Evolutionary conservation across 2,329 filamentous ascomycete genomes (phyloP).

Genomic region (Huntiella abstrusa): DNA sequence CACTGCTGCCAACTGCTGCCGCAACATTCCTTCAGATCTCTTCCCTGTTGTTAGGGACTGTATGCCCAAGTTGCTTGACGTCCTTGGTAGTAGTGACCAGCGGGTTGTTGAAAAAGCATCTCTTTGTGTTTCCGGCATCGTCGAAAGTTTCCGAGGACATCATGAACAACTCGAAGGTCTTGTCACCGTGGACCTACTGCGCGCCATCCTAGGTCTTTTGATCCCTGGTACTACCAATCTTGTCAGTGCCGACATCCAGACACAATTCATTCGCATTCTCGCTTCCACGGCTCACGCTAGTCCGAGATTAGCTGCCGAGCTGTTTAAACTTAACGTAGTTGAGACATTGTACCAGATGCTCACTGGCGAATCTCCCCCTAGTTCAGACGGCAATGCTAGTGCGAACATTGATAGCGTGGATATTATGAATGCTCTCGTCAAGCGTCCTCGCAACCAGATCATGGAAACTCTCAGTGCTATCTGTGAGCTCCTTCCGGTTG

Average conservation of each 20-base stretch:
- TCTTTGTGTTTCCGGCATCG: constrained; percentile 82
- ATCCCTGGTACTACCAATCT: constrained; percentile 90
- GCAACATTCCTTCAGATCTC: constrained; percentile 86
- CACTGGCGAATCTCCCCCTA: constrained; percentile 83
- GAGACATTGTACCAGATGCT: constrained; percentile 95
- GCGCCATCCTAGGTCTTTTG: constrained; percentile 67
- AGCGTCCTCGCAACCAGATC: constrained; percentile 85
- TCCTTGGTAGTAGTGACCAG: constrained; percentile 81
- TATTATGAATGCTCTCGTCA: constrained; percentile 96
- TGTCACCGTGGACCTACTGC: constrained; percentile 71
- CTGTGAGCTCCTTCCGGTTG: constrained; percentile 66
- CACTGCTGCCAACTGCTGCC: constrained; percentile 93
- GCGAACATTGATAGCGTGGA: constrained; percentile 88
- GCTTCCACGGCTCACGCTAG: constrained; percentile 82
- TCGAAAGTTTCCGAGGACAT: constrained; percentile 89
- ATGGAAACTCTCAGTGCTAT: constrained; percentile 96
- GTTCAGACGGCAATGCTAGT: constrained; percentile 55
- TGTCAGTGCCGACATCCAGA: constrained; percentile 86
- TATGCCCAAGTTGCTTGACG: constrained; percentile 86
- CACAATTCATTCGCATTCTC: constrained; percentile 81
- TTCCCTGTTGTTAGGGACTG: constrained; percentile 84
- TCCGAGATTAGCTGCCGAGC: constrained; percentile 66
- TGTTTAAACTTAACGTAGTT: constrained; percentile 92
- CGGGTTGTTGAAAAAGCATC: constrained; percentile 94
- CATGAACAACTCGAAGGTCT: constrained; percentile 79